phyloP scores from a whole-genome alignment of 1,284 basidiomycete genomes.

The Rhodotorula sp. region DNA sequence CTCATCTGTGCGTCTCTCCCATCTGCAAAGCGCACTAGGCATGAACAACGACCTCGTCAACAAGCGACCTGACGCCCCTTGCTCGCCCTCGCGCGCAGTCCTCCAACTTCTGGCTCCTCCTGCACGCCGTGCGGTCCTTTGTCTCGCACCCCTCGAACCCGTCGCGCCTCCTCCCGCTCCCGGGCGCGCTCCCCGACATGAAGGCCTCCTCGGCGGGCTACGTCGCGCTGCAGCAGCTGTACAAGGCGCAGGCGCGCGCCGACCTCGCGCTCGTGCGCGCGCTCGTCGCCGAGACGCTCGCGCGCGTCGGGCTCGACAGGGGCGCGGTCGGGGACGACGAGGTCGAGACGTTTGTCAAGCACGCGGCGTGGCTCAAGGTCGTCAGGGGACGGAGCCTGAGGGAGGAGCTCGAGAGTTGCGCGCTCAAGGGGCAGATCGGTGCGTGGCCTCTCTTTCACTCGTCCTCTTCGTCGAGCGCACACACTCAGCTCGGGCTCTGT shows the following conservation, averaged over 20 bases:
- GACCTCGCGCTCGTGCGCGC: conserved; percentile 59
- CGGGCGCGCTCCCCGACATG: conserved; percentile 87
- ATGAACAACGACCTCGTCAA: too few species aligned
- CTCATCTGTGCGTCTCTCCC: conserved; percentile 47
- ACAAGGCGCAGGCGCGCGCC: conserved; percentile 67
- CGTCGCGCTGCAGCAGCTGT: conserved; percentile 74
- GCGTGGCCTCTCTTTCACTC: conserved; percentile 45
- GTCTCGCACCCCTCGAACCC: conserved; percentile 57
- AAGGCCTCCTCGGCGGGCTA: conserved; percentile 85
- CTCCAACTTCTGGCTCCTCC: conserved; percentile 79
- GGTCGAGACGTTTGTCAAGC: conserved; percentile 85
- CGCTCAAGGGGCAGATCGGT: conserved; percentile 60
- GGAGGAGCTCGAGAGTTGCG: conserved; percentile 55
- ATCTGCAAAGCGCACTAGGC: not conserved
- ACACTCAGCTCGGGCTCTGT: too few species aligned
- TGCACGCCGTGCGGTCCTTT: conserved; percentile 70
- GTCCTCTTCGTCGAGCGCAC: too few species aligned
- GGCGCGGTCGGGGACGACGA: conserved; percentile 57
- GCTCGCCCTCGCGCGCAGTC: conserved; percentile 37
- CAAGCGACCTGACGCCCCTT: not conserved
- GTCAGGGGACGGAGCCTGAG: conserved; percentile 71
- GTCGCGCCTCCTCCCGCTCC: conserved; percentile 60
- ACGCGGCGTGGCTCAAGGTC: conserved; percentile 77
- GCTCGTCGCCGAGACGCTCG: conserved; percentile 49
- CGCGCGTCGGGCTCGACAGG: conserved; percentile 43